These are phyloP conservation scores for Lachancea thermotolerans DNA, from an alignment of 805 yeast species.

Conservation along the genomic window DNA sequence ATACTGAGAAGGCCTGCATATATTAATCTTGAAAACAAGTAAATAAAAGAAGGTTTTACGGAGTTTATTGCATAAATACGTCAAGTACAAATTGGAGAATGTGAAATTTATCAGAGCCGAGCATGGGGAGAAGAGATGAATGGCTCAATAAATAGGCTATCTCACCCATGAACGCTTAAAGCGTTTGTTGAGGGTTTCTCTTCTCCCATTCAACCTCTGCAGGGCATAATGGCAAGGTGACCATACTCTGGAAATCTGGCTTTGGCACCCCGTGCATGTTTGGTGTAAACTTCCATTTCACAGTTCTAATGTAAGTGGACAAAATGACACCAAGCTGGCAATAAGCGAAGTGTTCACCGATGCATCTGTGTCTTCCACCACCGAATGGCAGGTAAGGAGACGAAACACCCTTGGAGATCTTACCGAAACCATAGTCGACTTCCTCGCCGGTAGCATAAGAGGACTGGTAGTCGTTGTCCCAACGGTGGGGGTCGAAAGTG, in stretches of 20 bases:
- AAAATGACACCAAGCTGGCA: constrained; percentile 85
- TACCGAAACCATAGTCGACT: constrained; percentile 95
- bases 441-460: constrained; percentile 29
- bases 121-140: background rate
- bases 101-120: background rate
- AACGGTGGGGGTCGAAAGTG: constrained; percentile 78
- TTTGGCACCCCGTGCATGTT: constrained; percentile 49
- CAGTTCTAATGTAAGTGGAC: constrained; percentile 63
- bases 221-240: constrained; percentile 78
- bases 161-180: constrained; percentile 6
- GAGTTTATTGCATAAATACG: constrained; percentile 4
- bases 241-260: constrained; percentile 85
- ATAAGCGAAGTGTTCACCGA: constrained; percentile 97
- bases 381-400: constrained; percentile 97
- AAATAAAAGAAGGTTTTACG: background rate
- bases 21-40: constrained; percentile 2
- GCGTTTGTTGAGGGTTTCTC: constrained; percentile 36
- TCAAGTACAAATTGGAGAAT: constrained; percentile 2
- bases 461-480: constrained; percentile 47
- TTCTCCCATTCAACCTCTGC: constrained; percentile 67
- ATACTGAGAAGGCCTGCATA: constrained; percentile 5
- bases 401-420: constrained; percentile 89
- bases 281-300: constrained; percentile 65
- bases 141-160: background rate
- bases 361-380: constrained; percentile 99